Conservation (phyloP, 2,329 filamentous ascomycete species). For the Nemania serpens region DNA sequence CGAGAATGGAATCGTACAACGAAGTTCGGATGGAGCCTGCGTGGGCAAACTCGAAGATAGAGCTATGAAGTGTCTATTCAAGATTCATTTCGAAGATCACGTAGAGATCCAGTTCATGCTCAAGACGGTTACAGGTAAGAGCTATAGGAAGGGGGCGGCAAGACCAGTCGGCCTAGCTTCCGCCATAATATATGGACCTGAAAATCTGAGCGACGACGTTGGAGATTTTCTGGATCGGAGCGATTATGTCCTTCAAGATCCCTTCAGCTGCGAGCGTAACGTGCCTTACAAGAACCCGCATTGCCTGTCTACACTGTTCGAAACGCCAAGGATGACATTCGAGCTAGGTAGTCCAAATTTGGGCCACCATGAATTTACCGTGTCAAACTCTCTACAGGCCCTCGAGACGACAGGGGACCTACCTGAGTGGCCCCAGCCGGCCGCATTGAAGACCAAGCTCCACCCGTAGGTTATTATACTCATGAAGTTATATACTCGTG, state of each 20-base stretch:
- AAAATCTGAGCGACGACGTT: constrained; percentile 6
- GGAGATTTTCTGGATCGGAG: constrained; percentile 12
- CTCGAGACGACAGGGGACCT: constrained; percentile 5
- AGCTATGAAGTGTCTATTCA: constrained; percentile 2
- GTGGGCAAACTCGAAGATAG: constrained; percentile 14
- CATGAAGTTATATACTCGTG: background rate
- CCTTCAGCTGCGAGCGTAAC: constrained; percentile 6
- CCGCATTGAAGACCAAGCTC: constrained; percentile 7
- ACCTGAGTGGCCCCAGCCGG: constrained; percentile 8
- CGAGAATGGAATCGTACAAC: constrained; percentile 6
- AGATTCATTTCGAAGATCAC: background rate
- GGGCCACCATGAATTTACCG: background rate
- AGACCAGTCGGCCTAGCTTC: background rate
- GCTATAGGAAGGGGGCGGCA: background rate
- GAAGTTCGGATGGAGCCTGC: constrained; percentile 7
- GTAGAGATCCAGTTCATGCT: constrained; percentile 14
- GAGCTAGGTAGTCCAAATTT: constrained; percentile 1
- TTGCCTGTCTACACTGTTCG: constrained; percentile 16
- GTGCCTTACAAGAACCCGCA: constrained; percentile 14
- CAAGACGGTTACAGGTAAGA: background rate
- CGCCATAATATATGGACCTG: constrained; percentile 13
- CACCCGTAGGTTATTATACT: constrained; percentile 1
- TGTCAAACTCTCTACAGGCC: constrained; percentile 7
- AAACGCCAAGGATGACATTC: constrained; percentile 12
- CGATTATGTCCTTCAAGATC: constrained; percentile 9